Evolutionary conservation across 1,284 basidiomycete genomes (phyloP), one percentile per base, ranked within the genome.

Genomic region (Megacollybia platyphylla): DNA sequence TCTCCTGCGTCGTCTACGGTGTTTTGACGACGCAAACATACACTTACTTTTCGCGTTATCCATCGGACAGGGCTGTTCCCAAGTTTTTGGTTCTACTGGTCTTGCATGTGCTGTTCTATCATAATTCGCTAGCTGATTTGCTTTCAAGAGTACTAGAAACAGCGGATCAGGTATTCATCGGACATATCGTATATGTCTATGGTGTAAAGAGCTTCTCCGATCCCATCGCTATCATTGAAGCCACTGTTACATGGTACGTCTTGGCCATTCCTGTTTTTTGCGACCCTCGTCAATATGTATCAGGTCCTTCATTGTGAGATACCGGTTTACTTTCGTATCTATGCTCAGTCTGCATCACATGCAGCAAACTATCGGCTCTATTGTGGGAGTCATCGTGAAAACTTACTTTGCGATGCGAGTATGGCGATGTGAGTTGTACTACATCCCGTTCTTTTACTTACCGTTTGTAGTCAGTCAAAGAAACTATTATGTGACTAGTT

Each of bases 111-210:
- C 4, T 39, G 13, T 24, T 53, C 20, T 13, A 24, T 28, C 38
- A 26, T n/a, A 32, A 17, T 36, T 26, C 36, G 5, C 15, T 30
- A 24, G 24, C 5, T 7, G 13, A 28, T 40, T 44, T 36, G 42
- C 40, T 39, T 39, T 6, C 44, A 36, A 39, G 30, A 17, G n/a
- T 18, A 8, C 40, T 79, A 37, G 73, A 76, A 52, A 53, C 67
- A 0, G 42, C 65, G 0, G 73, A 81, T 51, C 71, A 79, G 54
- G 58, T 56, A 3, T 63, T 80, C 47, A 67, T 79, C 43, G 71
- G 64, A 1, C 70, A 79, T 51, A 55, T 63, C 3, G 58, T 73
- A n/a, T 82, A 80, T 52, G 71, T 60, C 49, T 81, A 79, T 51
- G 54, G 62, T 1, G 55, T 78, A 47, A 60, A 57, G 72, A 72